A percentile compares a stretch with the other conserved stretches of the same genome.
Conservation (phyloP, 176 grass and related monocot species). For the Musa acuminata region DNA sequence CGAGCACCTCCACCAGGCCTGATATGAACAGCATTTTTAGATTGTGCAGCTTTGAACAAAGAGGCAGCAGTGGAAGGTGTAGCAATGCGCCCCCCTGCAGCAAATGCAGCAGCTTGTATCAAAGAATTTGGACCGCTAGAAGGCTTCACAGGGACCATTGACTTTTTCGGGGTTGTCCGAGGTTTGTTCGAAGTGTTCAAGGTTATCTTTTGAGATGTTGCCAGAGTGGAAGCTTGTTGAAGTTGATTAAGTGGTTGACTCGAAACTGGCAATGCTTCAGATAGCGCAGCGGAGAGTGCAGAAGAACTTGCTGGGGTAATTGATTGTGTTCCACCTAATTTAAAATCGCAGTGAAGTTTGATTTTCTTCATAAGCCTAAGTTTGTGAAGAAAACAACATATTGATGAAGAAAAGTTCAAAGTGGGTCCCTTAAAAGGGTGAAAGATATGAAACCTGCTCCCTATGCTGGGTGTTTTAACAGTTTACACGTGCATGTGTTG, state of each 20-base stretch:
- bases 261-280: constrained; percentile 19
- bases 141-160: background rate
- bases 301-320: constrained; percentile 6
- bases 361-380: background rate
- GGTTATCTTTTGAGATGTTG: constrained; percentile 19
- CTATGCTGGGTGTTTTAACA: too few relatives aligned
- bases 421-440: background rate
- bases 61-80: constrained; percentile 33
- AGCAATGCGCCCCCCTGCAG: constrained; percentile 81
- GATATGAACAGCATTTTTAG: constrained; percentile 61
- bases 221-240: constrained; percentile 29
- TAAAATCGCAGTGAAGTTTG: background rate
- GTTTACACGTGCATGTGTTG: background rate
- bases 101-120: constrained; percentile 77
- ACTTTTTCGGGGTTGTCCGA: constrained; percentile 32
- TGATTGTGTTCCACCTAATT: constrained; percentile 14
- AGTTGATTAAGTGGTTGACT: constrained; percentile 21
- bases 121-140: constrained; percentile 30
- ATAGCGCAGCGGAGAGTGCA: constrained; percentile 19
- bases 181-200: constrained; percentile 38
- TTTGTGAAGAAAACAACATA: background rate
- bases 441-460: background rate
- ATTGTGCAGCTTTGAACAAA: constrained; percentile 70
- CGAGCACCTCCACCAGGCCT: constrained; percentile 39
- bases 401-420: background rate